Evolutionary conservation across 1,284 basidiomycete species (phyloP).

Genomic region (Naganishia cerealis): DNA sequence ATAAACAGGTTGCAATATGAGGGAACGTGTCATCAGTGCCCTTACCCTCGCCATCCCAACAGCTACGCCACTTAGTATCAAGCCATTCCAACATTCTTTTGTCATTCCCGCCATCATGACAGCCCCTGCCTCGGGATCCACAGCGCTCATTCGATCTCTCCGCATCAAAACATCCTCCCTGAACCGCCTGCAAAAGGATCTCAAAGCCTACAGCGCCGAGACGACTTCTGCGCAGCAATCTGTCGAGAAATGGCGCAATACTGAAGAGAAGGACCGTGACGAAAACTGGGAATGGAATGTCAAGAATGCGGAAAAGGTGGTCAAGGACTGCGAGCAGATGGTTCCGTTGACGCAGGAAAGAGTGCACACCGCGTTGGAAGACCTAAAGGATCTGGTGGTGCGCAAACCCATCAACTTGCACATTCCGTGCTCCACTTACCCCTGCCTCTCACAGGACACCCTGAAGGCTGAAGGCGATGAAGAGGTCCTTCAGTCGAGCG

Average conservation of each 20-base stretch:
- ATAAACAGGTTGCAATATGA: too few species aligned
- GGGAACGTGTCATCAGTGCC: too few species aligned
- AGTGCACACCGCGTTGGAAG: slow-evolving; percentile 33
- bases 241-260: slow-evolving; percentile 17
- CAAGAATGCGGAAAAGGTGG: slow-evolving; percentile 37
- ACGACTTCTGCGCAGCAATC: slow-evolving; percentile 11
- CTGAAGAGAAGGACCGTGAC: slow-evolving; percentile 5
- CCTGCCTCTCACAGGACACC: slow-evolving; percentile 4
- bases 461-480: slow-evolving; percentile 20
- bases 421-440: not conserved
- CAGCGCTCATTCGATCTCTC: slow-evolving; percentile 15
- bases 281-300: slow-evolving; percentile 30
- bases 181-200: slow-evolving; percentile 16
- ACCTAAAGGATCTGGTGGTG: slow-evolving; percentile 37
- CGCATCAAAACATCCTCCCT: slow-evolving; percentile 25
- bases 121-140: not conserved
- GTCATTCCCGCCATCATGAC: not conserved
- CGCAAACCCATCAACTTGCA: not conserved
- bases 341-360: slow-evolving; percentile 36
- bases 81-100: not conserved
- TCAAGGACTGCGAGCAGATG: slow-evolving; percentile 39
- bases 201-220: slow-evolving; percentile 13
- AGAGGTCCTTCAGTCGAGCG: slow-evolving; percentile 8
- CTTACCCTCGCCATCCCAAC: not conserved
- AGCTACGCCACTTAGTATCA: not conserved